These are phyloP conservation scores for Ensete glaucum DNA, from an alignment of 176 grass and related monocot species.

Conservation along the genomic window DNA sequence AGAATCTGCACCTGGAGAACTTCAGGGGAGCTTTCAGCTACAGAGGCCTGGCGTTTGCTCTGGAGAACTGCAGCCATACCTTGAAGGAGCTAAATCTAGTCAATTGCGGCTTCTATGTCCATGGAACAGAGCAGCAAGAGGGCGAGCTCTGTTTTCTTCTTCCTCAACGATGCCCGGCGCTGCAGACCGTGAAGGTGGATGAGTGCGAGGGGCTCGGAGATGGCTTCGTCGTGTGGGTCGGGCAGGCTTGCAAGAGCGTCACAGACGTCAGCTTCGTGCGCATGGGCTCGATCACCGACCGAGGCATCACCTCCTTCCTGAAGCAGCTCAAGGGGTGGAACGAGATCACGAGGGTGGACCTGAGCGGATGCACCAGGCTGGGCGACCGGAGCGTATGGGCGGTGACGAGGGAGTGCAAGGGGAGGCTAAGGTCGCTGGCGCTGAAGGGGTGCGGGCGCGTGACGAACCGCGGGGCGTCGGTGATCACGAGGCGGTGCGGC, in stretches of 20 bases:
- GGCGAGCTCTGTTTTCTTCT: not conserved
- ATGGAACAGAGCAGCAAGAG: not conserved
- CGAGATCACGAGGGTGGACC: not conserved
- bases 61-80: not conserved
- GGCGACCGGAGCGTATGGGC: conserved; percentile 13
- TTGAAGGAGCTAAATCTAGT: not conserved
- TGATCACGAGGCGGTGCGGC: conserved; percentile 1
- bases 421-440: not conserved
- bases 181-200: not conserved
- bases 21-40: not conserved
- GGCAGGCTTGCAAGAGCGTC: not conserved
- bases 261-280: not conserved
- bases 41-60: not conserved
- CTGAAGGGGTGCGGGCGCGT: conserved; percentile 5
- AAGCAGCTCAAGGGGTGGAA: not conserved
- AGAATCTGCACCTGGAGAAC: not conserved
- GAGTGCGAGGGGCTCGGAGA: not conserved
- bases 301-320: not conserved
- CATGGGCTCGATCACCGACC: conserved; percentile 4
- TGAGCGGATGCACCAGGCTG: not conserved
- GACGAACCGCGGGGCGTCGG: not conserved
- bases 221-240: not conserved
- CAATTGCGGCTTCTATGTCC: not conserved
- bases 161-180: not conserved
- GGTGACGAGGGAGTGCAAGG: not conserved